A percentile compares a stretch with the other conserved stretches of the same genome.
Conservation (phyloP, 345 rosid species). For the Eucalyptus pumila region DNA sequence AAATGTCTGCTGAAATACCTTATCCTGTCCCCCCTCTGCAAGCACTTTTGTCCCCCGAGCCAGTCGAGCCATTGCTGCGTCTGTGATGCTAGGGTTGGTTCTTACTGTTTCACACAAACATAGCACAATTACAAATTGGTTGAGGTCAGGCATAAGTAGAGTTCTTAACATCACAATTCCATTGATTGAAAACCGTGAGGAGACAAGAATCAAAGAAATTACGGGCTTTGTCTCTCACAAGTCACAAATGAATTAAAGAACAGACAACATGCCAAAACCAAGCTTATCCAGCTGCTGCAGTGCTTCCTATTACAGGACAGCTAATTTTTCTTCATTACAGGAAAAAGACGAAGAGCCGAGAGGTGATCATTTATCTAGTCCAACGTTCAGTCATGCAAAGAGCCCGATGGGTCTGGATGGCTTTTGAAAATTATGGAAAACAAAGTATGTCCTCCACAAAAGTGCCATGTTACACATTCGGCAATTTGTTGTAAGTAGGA, state of each 20-base stretch:
- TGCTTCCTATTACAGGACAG: background rate
- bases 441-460: background rate
- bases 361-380: background rate
- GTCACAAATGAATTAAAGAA: background rate
- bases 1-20: background rate
- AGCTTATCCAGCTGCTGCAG: background rate
- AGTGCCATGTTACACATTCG: background rate
- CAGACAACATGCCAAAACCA: background rate
- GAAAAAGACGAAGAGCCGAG: background rate
- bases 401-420: background rate
- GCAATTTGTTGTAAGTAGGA: background rate
- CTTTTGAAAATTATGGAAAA: background rate
- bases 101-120: background rate
- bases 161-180: background rate
- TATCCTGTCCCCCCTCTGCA: background rate
- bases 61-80: background rate
- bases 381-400: background rate
- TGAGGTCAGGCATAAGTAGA: background rate
- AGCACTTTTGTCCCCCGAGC: background rate
- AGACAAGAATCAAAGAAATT: background rate
- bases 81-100: background rate
- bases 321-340: background rate
- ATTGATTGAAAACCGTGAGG: background rate
- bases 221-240: background rate
- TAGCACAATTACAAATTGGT: background rate